Evolutionary conservation across 192 early-diverging fungal species (phyloP), one percentile per base, ranked within the genome.

Genomic region (Coemansia sp.): DNA sequence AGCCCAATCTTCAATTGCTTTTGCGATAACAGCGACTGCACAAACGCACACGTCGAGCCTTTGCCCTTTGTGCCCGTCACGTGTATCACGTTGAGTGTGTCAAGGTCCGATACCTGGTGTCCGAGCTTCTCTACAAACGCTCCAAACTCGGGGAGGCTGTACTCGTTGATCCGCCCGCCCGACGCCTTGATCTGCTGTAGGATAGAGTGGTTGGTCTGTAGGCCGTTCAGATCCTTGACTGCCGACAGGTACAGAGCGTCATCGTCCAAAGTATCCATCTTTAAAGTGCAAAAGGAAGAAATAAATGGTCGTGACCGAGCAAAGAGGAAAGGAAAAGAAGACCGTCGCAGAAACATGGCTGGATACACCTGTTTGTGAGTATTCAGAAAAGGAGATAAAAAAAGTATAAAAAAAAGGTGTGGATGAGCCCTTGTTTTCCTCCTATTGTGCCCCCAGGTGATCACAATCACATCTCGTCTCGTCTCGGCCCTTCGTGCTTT

Each of bases 51-150:
- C 0, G 95, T 88, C 8, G 90, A 91, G 22, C 92, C 92, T 54
- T 94, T 94, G 66, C 92, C 92, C 59, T 94, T 94, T 32, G 91
- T 94, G 18, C 92, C 92, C 18, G 92, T 82, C 8, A 94, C 72
- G 64, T 94, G 92, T 56, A 94, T 89, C 15, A 91, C 60, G 63
- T 90, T 87, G 26, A 94, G 74, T 14, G 60, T 56, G 83, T 99
- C 81, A 27, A 96, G 83, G 41, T 89, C 89, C n/a, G 64, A 62
- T 6, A 84, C 69, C 64, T 60, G 6, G 58, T 75, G 61, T 0
- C 60, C 61, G 1, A 76, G 39, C 24, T 74, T 70, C 52, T 69
- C 67, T 8, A 70, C 8, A 18, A 66, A 78, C 14, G 75, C 58
- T 12, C 17, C 58, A 18, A 70, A 72, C 58, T 77, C 68, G 38